A percentile compares a stretch with the other conserved stretches of the same genome.
These are phyloP conservation scores for Irpex lacteus DNA, from an alignment of 1,284 basidiomycete genomes.

Conservation along the genomic window DNA sequence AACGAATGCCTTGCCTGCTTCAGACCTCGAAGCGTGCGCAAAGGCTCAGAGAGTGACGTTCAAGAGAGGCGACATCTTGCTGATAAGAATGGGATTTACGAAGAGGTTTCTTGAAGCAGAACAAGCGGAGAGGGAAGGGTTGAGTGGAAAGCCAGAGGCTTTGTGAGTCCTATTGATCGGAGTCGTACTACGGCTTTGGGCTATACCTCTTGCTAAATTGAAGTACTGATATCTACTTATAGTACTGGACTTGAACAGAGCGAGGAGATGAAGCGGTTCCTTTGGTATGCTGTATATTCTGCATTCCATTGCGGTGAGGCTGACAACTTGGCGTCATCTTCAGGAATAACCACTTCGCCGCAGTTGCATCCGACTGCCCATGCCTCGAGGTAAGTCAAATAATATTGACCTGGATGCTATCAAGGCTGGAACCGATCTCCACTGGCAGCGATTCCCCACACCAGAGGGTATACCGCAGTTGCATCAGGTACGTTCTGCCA, in stretches of 20 bases:
- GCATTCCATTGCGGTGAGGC: too few relatives aligned
- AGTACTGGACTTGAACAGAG: conserved; percentile 69
- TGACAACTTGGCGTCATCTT: neutral
- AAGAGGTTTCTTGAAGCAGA: conserved; percentile 48
- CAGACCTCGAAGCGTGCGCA: conserved; percentile 61
- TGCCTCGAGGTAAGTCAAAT: conserved; percentile 51
- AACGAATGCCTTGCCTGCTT: conserved; percentile 52
- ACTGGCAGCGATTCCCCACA: conserved; percentile 52
- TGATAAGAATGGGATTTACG: conserved; percentile 67
- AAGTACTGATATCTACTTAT: neutral
- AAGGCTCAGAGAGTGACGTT: conserved; percentile 54
- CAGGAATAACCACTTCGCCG: conserved; percentile 79
- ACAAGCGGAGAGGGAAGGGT: conserved; percentile 43
- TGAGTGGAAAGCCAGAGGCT: conserved; percentile 43
- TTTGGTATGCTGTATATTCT: conserved; percentile 42
- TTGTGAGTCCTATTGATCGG: conserved; percentile 37
- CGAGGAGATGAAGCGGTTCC: conserved; percentile 69
- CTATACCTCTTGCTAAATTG: neutral
- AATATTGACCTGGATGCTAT: neutral
- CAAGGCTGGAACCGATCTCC: neutral
- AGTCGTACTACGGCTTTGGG: too few relatives aligned
- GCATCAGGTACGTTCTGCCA: conserved; percentile 47
- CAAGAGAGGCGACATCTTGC: conserved; percentile 56
- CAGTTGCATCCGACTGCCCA: conserved; percentile 71
- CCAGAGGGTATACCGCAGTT: conserved; percentile 41